Evolutionary conservation across 192 early-diverging fungal genomes (phyloP), one percentile per base, ranked within the genome.

Genomic region (Geranomyces michiganensis): DNA sequence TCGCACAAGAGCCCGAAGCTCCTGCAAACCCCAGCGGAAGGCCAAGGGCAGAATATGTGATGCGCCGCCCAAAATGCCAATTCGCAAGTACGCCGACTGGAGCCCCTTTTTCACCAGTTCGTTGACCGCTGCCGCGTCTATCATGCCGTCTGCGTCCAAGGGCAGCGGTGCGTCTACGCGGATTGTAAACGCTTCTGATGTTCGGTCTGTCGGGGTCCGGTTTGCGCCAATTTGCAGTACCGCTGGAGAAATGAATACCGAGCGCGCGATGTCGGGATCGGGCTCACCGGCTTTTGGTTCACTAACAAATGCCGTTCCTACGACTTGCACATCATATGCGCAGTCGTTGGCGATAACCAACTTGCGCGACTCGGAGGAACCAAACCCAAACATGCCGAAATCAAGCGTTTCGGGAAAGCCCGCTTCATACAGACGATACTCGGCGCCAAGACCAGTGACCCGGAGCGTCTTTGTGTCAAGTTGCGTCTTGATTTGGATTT

Each of bases 401-500:
- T 79, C 68, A 1, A 85, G 3, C 17, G 62, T 27, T 14, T 78
- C 56, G 12, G 83, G 80, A 15, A 85, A 45, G 1, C 59, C 49
- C 17, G 64, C 71, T 45, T 55, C 68, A 26, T 70, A 68, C n/a
- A 85, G 71, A 53, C 70, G 46, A 32, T 77, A 80, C 10, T 72
- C 70, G 33, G 80, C 80, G 75, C 75, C 81, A 56, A 60, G 62
- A 9, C 81, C 81, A 1, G 27, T 53, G 31, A 75, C 48, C 0
- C 12, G 36, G n/a, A 82, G 13, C n/a, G 29, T 67, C 48, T 78
- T 75, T 53, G 33, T 67, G 27, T 76, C 81, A 22, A 78, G 30
- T 31, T 75, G 81, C 21, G 76, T 77, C 44, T 78, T 77, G 31
- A 82, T 76, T 24, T 48, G 3, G 4, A 82, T 68, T 29, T 55